Evolutionary conservation across 2,329 filamentous ascomycete species (phyloP).

Genomic region (Diaporthe velutina): DNA sequence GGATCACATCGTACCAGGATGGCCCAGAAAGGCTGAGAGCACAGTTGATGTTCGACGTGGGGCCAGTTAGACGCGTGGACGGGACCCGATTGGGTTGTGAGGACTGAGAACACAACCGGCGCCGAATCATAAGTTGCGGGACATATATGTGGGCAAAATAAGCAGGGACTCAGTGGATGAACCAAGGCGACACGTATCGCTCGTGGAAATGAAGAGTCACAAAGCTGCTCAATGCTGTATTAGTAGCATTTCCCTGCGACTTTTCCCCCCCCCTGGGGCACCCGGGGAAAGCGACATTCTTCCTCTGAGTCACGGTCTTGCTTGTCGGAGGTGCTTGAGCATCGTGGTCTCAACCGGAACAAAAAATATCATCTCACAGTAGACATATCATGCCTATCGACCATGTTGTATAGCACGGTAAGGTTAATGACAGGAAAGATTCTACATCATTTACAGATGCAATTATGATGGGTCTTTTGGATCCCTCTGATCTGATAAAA

Average conservation of each 20-base stretch:
- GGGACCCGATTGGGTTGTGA: constrained; percentile 17
- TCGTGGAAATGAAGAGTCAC: background rate
- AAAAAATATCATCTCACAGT: background rate
- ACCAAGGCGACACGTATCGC: background rate
- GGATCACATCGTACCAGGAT: background rate
- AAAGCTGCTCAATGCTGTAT: background rate
- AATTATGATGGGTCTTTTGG: background rate
- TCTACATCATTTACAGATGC: background rate
- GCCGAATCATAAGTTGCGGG: constrained; percentile 1
- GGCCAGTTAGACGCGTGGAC: background rate
- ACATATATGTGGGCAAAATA: background rate
- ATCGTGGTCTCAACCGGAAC: background rate
- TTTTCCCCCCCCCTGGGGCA: background rate
- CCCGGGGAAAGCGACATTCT: too few species aligned
- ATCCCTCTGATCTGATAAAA: background rate
- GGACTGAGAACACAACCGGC: background rate
- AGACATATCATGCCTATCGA: background rate
- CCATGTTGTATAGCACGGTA: too few species aligned
- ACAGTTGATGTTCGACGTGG: background rate
- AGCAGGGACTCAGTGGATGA: background rate
- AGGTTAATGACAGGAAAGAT: background rate
- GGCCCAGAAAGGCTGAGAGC: constrained; percentile 17
- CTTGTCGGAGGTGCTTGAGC: background rate
- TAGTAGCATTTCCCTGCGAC: background rate
- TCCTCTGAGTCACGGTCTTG: background rate